Conservation (phyloP, 2,329 filamentous ascomycete genomes). For the Neoascochyta sp. region DNA sequence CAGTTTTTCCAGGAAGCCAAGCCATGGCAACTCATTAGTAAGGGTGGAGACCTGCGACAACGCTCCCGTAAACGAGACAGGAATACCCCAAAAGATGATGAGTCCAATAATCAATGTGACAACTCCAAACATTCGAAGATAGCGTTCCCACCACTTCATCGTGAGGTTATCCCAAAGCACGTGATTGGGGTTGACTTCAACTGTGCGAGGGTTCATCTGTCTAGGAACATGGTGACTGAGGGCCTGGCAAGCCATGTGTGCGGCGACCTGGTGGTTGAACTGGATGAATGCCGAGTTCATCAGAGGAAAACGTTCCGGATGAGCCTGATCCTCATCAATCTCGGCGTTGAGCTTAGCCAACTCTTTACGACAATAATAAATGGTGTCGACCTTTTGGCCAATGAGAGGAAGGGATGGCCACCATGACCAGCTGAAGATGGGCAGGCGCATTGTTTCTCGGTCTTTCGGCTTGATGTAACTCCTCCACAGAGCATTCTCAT, state of each 20-base stretch:
- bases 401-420: constrained; percentile 74
- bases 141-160: constrained; percentile 88
- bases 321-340: constrained; percentile 83
- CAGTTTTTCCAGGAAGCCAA: constrained; percentile 64
- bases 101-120: constrained; percentile 66
- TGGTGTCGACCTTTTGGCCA: constrained; percentile 89
- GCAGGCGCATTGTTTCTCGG: constrained; percentile 77
- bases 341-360: constrained; percentile 84
- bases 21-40: constrained; percentile 62
- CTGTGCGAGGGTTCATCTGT: constrained; percentile 85
- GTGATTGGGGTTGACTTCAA: constrained; percentile 91
- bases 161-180: constrained; percentile 98
- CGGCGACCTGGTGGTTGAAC: constrained; percentile 95
- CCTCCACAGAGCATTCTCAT: constrained; percentile 62
- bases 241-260: constrained; percentile 96
- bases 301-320: constrained; percentile 79
- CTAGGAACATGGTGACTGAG: constrained; percentile 86
- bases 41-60: constrained; percentile 73
- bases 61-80: constrained; percentile 81
- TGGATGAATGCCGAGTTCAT: constrained; percentile 98
- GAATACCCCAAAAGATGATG: constrained; percentile 84
- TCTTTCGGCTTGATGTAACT: constrained; percentile 78
- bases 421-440: constrained; percentile 56
- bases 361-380: constrained; percentile 84
- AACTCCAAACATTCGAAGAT: constrained; percentile 66